These are phyloP conservation scores for Taiozyma onychis DNA, from an alignment of 1,139 yeast species.

Conservation along the genomic window DNA sequence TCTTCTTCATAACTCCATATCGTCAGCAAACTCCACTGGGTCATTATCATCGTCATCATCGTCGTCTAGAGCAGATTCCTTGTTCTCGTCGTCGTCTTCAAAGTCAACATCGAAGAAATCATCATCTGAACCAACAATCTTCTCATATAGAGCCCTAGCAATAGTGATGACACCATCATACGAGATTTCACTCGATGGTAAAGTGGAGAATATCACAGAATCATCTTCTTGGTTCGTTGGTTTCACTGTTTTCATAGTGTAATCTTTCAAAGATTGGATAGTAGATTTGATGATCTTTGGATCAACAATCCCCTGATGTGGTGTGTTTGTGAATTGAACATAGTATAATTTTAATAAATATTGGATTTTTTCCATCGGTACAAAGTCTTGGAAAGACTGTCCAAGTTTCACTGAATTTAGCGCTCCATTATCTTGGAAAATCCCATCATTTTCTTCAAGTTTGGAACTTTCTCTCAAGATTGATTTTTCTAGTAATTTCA, in stretches of 20 bases:
- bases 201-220: slow-evolving; percentile 59
- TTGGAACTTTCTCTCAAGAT: slow-evolving; percentile 78
- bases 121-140: slow-evolving; percentile 86
- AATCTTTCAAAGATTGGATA: neutral
- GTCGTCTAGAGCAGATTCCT: slow-evolving; percentile 15
- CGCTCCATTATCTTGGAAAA: slow-evolving; percentile 49
- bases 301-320: slow-evolving; percentile 41
- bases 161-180: slow-evolving; percentile 87
- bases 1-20: slow-evolving; percentile 50
- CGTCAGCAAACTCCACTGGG: slow-evolving; percentile 61
- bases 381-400: slow-evolving; percentile 74
- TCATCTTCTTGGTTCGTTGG: slow-evolving; percentile 23
- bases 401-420: slow-evolving; percentile 82
- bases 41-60: slow-evolving; percentile 28
- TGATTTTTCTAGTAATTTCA: slow-evolving; percentile 71
- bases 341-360: slow-evolving; percentile 75
- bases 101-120: slow-evolving; percentile 95
- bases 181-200: slow-evolving; percentile 80
- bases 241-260: slow-evolving; percentile 2
- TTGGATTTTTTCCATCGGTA: slow-evolving; percentile 74
- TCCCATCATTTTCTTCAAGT: slow-evolving; percentile 14
- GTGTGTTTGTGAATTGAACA: slow-evolving; percentile 63
- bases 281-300: slow-evolving; percentile 24
- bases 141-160: slow-evolving; percentile 67
- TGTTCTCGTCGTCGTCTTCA: slow-evolving; percentile 77